Conservation (phyloP, 192 early-diverging fungal species). For the Mortierella alpina region DNA sequence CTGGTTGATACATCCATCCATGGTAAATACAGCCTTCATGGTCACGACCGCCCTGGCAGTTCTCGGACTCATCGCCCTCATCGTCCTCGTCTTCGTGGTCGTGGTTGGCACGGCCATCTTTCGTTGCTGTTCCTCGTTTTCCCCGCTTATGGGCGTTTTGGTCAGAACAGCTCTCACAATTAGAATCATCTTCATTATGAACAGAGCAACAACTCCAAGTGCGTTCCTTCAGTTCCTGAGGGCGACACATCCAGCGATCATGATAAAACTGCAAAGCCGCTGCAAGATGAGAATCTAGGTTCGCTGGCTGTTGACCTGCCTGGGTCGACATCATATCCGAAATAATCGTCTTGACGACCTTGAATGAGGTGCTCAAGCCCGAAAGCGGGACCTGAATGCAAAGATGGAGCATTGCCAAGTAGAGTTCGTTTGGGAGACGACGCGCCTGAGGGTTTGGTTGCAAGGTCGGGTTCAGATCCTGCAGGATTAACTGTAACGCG, state of each 20-base stretch:
- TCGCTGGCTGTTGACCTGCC: slow-evolving; percentile 17
- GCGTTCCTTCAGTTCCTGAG: not conserved
- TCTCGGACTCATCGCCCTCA: not conserved
- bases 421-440: slow-evolving; percentile 30
- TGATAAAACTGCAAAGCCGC: slow-evolving; percentile 37
- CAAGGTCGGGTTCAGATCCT: slow-evolving; percentile 26
- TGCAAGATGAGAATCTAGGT: slow-evolving; percentile 30
- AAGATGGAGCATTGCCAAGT: slow-evolving; percentile 39
- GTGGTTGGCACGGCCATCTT: not conserved
- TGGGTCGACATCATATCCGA: slow-evolving; percentile 24
- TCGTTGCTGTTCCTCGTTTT: not conserved
- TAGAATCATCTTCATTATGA: not conserved
- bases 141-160: not conserved
- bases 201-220: not conserved
- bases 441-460: slow-evolving; percentile 10
- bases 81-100: not conserved
- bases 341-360: slow-evolving; percentile 31
- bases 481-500: not conserved
- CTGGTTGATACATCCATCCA: slow-evolving; percentile 39
- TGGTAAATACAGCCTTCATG: slow-evolving; percentile 12
- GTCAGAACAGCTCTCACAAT: not conserved
- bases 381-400: slow-evolving; percentile 22
- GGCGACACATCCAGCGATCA: slow-evolving; percentile 29
- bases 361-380: not conserved
- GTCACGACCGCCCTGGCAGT: not conserved